A percentile compares a stretch with the other conserved stretches of the same genome.
These are phyloP conservation scores for Pleurotus djamor DNA, from an alignment of 768 basidiomycete genomes.

Conservation along the genomic window DNA sequence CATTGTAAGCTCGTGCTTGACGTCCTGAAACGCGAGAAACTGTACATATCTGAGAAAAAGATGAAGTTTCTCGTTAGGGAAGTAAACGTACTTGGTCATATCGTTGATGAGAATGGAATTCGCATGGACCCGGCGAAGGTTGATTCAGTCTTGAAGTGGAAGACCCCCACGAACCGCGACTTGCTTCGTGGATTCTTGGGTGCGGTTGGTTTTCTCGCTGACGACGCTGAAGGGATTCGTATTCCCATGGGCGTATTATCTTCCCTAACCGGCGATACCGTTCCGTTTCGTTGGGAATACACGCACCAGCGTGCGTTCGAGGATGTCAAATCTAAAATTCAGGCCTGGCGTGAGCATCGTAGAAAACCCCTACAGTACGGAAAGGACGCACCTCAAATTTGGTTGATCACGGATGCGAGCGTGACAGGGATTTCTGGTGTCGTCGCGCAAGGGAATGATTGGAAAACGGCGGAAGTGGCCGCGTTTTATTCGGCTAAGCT, in stretches of 20 bases:
- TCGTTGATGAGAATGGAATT: slow-evolving; percentile 19
- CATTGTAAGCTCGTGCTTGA: slow-evolving; percentile 24
- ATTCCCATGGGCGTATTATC: slow-evolving; percentile 24
- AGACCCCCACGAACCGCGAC: slow-evolving; percentile 19
- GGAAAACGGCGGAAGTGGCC: slow-evolving; percentile 21
- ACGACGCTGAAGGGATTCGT: slow-evolving; percentile 15
- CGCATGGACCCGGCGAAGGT: slow-evolving; percentile 32
- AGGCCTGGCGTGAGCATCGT: not conserved
- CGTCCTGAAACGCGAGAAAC: slow-evolving; percentile 16
- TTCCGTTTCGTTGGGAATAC: slow-evolving; percentile 10
- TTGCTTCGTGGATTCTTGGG: slow-evolving; percentile 26
- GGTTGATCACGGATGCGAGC: slow-evolving; percentile 17
- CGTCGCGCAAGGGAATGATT: slow-evolving; percentile 10
- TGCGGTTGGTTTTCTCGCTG: slow-evolving; percentile 25
- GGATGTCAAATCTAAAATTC: slow-evolving; percentile 17
- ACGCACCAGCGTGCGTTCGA: slow-evolving; percentile 18
- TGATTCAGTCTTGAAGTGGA: slow-evolving; percentile 21
- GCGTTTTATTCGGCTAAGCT: slow-evolving; percentile 19
- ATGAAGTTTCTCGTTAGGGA: slow-evolving; percentile 11
- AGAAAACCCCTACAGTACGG: slow-evolving; percentile 12
- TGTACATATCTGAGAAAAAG: slow-evolving; percentile 28
- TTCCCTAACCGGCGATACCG: slow-evolving; percentile 7
- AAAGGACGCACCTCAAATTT: slow-evolving; percentile 8
- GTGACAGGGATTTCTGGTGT: slow-evolving; percentile 12
- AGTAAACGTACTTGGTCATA: slow-evolving; percentile 15